These are phyloP conservation scores for Neodidymelliopsis sp. DNA, from an alignment of 2,329 filamentous ascomycete species.

Conservation along the genomic window DNA sequence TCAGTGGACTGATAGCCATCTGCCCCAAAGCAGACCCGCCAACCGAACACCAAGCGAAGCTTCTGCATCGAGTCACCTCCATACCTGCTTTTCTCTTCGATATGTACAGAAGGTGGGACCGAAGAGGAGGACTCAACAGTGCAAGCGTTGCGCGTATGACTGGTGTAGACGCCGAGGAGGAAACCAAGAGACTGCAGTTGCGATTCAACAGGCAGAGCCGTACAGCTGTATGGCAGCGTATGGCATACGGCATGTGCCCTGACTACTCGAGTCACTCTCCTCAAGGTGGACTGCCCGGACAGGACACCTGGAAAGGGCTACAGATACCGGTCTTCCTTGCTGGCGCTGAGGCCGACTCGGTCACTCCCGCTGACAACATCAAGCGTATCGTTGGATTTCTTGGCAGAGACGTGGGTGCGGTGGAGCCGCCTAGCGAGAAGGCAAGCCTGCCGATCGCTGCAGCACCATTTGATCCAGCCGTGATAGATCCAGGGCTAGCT, in stretches of 20 bases:
- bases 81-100: slow-evolving; percentile 78
- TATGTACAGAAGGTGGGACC: slow-evolving; percentile 78
- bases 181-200: slow-evolving; percentile 72
- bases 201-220: slow-evolving; percentile 83
- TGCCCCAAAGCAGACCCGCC: slow-evolving; percentile 77
- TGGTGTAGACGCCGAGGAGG: slow-evolving; percentile 69
- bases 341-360: slow-evolving; percentile 76
- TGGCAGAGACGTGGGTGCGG: slow-evolving; percentile 47
- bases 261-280: slow-evolving; percentile 62
- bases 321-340: slow-evolving; percentile 79
- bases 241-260: slow-evolving; percentile 77
- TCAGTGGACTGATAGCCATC: slow-evolving; percentile 80
- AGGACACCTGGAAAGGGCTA: slow-evolving; percentile 75
- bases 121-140: slow-evolving; percentile 78
- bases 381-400: slow-evolving; percentile 67
- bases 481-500: slow-evolving; percentile 24
- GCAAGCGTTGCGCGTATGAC: slow-evolving; percentile 81
- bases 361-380: slow-evolving; percentile 77
- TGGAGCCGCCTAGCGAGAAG: slow-evolving; percentile 39
- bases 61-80: slow-evolving; percentile 66
- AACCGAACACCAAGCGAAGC: slow-evolving; percentile 59
- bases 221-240: slow-evolving; percentile 82
- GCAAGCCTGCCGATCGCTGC: slow-evolving; percentile 58
- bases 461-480: slow-evolving; percentile 55
- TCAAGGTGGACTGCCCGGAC: slow-evolving; percentile 71